phyloP scores from a whole-genome alignment of 345 rosid genomes.

The Acer campestre region DNA sequence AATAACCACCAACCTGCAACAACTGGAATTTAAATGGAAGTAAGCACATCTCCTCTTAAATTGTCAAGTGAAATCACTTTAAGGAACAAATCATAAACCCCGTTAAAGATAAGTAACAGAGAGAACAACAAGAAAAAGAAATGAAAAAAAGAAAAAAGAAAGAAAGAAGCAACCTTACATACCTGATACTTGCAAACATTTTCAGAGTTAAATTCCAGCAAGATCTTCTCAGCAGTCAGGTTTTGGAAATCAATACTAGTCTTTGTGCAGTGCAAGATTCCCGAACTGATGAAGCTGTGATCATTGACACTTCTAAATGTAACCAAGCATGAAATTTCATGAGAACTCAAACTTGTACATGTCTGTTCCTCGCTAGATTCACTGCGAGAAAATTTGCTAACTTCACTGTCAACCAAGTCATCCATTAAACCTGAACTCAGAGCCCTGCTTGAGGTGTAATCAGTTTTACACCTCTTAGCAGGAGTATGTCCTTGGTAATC shows the following conservation, averaged over 20 bases:
- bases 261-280: slow-evolving; percentile 41
- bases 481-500: slow-evolving; percentile 36
- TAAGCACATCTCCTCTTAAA: background rate
- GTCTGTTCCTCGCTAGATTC: slow-evolving; percentile 17
- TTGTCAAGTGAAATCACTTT: background rate
- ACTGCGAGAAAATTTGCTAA: slow-evolving; percentile 8
- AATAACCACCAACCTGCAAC: slow-evolving; percentile 75
- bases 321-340: slow-evolving; percentile 57
- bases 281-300: slow-evolving; percentile 31
- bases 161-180: slow-evolving; percentile 3
- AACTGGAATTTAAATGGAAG: slow-evolving; percentile 47
- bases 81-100: background rate
- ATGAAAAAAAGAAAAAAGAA: background rate
- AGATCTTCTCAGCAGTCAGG: slow-evolving; percentile 44
- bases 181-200: slow-evolving; percentile 52
- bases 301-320: slow-evolving; percentile 42
- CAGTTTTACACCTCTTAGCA: slow-evolving; percentile 53
- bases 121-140: background rate
- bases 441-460: slow-evolving; percentile 21
- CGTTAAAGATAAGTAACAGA: background rate
- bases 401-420: slow-evolving; percentile 20
- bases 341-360: slow-evolving; percentile 26
- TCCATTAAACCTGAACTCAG: slow-evolving; percentile 18
- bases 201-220: slow-evolving; percentile 63
- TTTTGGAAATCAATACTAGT: slow-evolving; percentile 26